phyloP scores from a whole-genome alignment of 352 stramenopile species.

The Pythium scleroteichum region DNA sequence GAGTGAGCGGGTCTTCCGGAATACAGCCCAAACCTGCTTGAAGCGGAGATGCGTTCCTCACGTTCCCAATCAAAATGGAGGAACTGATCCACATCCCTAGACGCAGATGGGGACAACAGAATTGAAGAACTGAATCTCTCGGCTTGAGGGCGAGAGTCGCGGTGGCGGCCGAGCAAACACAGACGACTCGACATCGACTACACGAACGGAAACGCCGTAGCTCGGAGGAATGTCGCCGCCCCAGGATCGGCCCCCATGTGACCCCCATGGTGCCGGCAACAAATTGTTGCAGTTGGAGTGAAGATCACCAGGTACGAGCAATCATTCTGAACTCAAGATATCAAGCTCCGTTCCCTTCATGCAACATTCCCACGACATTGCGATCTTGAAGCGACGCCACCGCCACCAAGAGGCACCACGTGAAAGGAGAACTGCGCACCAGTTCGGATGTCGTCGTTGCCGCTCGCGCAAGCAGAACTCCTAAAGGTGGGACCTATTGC shows the following conservation, averaged over 20 bases:
- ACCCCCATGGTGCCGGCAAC: too few relatives aligned
- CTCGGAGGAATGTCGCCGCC: too few relatives aligned
- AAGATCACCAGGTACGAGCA: constrained; percentile 16
- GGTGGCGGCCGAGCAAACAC: background rate
- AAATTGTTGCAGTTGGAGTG: constrained; percentile 27
- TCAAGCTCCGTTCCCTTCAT: too few relatives aligned
- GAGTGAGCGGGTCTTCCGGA: background rate
- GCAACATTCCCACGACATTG: constrained; percentile 5
- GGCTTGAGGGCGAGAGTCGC: background rate
- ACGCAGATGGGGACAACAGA: background rate
- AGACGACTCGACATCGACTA: too few relatives aligned
- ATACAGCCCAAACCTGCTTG: constrained; percentile 14
- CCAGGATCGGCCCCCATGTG: too few relatives aligned
- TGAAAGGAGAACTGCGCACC: background rate
- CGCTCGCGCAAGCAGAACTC: constrained; percentile 70
- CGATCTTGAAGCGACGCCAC: constrained; percentile 2
- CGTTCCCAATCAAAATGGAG: constrained; percentile 15
- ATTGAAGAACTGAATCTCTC: constrained; percentile 9
- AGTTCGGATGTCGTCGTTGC: constrained; percentile 45
- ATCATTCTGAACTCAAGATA: constrained; percentile 13
- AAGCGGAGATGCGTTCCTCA: constrained; percentile 14
- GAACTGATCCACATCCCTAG: constrained; percentile 9
- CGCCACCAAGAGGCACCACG: background rate
- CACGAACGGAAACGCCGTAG: too few relatives aligned
- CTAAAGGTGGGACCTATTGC: constrained; percentile 80